These are phyloP conservation scores for Exophiala xenobiotica DNA, from an alignment of 2,329 filamentous ascomycete species.

Conservation along the genomic window DNA sequence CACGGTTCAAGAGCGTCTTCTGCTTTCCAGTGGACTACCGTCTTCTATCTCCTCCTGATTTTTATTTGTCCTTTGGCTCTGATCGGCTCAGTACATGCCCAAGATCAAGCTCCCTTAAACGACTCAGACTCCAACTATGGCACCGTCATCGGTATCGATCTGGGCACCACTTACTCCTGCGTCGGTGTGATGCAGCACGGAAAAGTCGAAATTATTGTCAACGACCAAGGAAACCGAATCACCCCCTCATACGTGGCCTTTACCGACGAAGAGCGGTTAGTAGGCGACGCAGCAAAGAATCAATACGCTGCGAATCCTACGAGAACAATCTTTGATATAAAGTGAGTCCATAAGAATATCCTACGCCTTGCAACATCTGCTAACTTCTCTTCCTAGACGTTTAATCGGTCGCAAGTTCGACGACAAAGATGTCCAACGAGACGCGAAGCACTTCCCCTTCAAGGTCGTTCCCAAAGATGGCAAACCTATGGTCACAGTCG, in stretches of 20 bases:
- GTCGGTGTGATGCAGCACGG: slow-evolving; percentile 95
- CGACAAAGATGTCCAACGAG: slow-evolving; percentile 84
- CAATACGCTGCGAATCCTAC: slow-evolving; percentile 78
- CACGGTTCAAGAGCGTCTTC: slow-evolving; percentile 24
- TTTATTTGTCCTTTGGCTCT: slow-evolving; percentile 83
- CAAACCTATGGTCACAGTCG: slow-evolving; percentile 78
- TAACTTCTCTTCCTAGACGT: slow-evolving; percentile 54
- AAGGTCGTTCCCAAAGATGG: slow-evolving; percentile 84
- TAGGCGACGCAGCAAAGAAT: slow-evolving; percentile 97
- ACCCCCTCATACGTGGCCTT: slow-evolving; percentile 94
- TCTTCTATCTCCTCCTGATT: slow-evolving; percentile 88
- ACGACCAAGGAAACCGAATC: slow-evolving; percentile 96
- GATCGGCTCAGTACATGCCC: slow-evolving; percentile 70
- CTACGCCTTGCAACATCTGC: background rate
- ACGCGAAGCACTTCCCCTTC: slow-evolving; percentile 99
- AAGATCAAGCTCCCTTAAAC: slow-evolving; percentile 63
- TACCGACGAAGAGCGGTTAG: slow-evolving; percentile 93
- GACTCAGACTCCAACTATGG: slow-evolving; percentile 65
- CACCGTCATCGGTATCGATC: slow-evolving; percentile 92
- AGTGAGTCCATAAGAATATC: slow-evolving; percentile 57
- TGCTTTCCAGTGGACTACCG: slow-evolving; percentile 74
- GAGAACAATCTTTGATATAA: slow-evolving; percentile 77
- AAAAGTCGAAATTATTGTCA: slow-evolving; percentile 92
- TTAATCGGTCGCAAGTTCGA: slow-evolving; percentile 80
- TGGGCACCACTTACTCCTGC: slow-evolving; percentile 84